Base-by-base conservation (phyloP, 805 yeast genomes). In the Saccharomycopsis capsularis region DNA sequence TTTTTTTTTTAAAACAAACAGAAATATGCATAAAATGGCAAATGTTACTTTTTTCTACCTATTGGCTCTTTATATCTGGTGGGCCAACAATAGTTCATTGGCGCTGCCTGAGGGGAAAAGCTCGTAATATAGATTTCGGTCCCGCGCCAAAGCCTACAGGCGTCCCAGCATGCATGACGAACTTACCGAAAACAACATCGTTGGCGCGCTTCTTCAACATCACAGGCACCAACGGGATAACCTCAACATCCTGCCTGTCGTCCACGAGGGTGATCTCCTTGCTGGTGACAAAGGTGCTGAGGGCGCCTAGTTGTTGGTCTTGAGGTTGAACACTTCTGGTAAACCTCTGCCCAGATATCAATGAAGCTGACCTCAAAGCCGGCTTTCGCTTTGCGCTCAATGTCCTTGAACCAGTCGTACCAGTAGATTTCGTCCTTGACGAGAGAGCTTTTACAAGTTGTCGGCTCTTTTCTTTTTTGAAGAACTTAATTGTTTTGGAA, bases 171-270 rank as follows among this genome's bases (percentile, higher is more conserved):
- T n/a, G n/a, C n/a, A n/a, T n/a, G n/a, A n/a, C n/a, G n/a, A n/a
- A n/a, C n/a, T n/a, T n/a, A 21, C 80, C 83, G 57, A 82, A 71
- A 29, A 82, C 63, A 16, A 76, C 73, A 60, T 82, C 88, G 29
- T 82, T 67, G 9, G 71, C 63, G 60, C 89, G 69, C 47, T 71
- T 74, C 23, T 77, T 74, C 59, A 78, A 82, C 25, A 81, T 56
- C 53, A 81, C 66, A 16, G 89, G 88, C 38, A 66, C 64, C 29
- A 81, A 60, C 7, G 89, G 88, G 34, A 82, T 64, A 55, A 76
- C 76, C 61, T 81, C 82, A 4, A 57, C 48, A 60, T 81, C 88
- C 58, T 78, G 83, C 55, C 87, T 87, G 56, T 88, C 89, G 59
- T 82, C 90, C 38, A 75, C 82, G 30, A 82, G 68, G 58, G 67